Evolutionary conservation across 2,329 filamentous ascomycete genomes (phyloP), one percentile per base, ranked within the genome.

Genomic region (Epichloe sylvatica): DNA sequence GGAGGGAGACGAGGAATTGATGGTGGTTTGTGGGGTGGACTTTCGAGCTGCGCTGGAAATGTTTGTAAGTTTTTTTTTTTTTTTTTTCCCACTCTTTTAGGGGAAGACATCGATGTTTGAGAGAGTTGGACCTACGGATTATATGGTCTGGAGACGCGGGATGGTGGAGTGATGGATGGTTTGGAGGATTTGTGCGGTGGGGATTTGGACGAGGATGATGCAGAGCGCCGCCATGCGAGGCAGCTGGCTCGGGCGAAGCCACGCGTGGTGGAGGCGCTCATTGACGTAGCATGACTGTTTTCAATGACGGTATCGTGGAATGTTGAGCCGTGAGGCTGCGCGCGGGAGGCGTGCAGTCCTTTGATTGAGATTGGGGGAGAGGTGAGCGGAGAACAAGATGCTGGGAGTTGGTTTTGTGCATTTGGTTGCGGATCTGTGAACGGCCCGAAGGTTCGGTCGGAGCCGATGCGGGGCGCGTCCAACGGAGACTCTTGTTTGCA

Each of bases 211-310:
- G 57, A 53, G 43, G 59, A 61, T 55, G 62, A 64, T 30, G 63
- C 57, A 45, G 56, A 55, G 46, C 64, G 65, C 54, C 58, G 65
- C 54, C 59, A 60, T 49, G 53, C 56, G 44, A 51, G 46, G 52
- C 52, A 49, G 13, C 46, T 40, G 37, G 54, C 52, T 52, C 53
- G 48, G 49, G 49, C 47, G 47, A 62, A 53, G 55, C 60, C 59
- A 55, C 63, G 58, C 52, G 52, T 56, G 43, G 59, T 49, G 35
- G 46, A 21, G n/a, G 59, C 23, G 23, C 35, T 66, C 65, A 68
- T 68, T 43, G 54, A 50, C 39, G 42, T 12, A 34, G 45, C 52
- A 57, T 56, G 41, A 17, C 45, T 15, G 39, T 23, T 25, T 44
- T 44, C 3, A 11, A 12, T n/a, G 15, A 19, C n/a, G 23, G 25